Base-by-base conservation (phyloP, 495 filamentous ascomycete genomes). In the Xylaria scruposa region DNA sequence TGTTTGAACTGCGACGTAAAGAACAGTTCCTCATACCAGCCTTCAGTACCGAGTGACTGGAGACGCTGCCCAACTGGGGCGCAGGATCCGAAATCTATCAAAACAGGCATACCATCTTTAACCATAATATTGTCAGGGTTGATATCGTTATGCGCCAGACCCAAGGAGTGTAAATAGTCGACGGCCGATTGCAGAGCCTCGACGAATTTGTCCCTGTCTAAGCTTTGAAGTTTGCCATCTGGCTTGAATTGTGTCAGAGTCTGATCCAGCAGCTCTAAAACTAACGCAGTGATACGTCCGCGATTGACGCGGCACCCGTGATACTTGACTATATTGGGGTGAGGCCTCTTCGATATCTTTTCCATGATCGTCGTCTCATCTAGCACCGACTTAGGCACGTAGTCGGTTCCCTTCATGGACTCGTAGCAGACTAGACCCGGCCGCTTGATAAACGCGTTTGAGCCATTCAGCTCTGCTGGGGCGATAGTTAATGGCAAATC, bases 81-180 rank as follows among this genome's bases (percentile, higher is more conserved):
- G 72, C 36, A 74, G 70, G 58, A 70, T 44, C 68, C 79, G 66
- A 81, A 80, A 29, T 81, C 79, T 56, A 83, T 82, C 64, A 77
- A 67, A 4, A 84, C 66, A 10, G 78, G 76, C 49, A 75, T 72
- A 9, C 65, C 70, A 68, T 67, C 46, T 10, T 38, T 67, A 13
- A 67, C 7, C 46, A 67, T 67, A 24, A 80, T 77, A 67, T 85
- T 84, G 26, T 65, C 33, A 1, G 81, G 81, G 21, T 74, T 75
- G 31, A 85, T 74, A 44, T 80, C 79, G 49, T 83, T 83, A 62
- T 85, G 83, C 19, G 81, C 83, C 51, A 78, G 74, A 0, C 81
- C 81, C 19, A 78, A 68, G 1, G 67, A 58, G 63, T 82, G 81
- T 21, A 83, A 49, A 65, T 82, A 72, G n/a, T 64, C n/a, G 17